Conservation (phyloP, 495 filamentous ascomycete genomes). For the Annulohypoxylon stygium region DNA sequence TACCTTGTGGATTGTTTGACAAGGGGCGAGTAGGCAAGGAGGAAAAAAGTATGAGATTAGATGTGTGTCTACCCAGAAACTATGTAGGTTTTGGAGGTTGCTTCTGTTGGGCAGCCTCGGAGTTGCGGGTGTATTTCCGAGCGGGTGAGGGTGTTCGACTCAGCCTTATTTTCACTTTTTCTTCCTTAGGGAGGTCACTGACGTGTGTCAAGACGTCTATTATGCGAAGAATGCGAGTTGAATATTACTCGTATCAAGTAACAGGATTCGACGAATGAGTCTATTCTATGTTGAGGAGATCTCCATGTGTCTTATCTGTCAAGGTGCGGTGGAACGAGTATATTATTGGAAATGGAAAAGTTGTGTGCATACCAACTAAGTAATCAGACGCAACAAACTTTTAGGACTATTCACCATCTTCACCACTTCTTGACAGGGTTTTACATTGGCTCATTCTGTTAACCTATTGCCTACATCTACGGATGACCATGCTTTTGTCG, state of each 20-base stretch:
- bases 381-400: neutral
- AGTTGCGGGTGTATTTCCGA: constrained; percentile 32
- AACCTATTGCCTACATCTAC: neutral
- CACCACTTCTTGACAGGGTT: neutral
- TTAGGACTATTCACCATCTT: neutral
- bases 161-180: constrained; percentile 24
- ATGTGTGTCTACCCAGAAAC: constrained; percentile 4
- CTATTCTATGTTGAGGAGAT: neutral
- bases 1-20: constrained; percentile 1
- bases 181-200: constrained; percentile 5
- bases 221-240: neutral
- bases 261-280: constrained; percentile 2
- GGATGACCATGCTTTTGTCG: neutral
- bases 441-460: neutral
- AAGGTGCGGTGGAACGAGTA: neutral
- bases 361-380: neutral
- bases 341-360: constrained; percentile 10
- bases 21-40: constrained; percentile 18
- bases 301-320: neutral
- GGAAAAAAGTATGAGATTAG: constrained; percentile 14
- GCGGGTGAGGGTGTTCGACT: constrained; percentile 21
- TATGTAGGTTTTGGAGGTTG: constrained; percentile 19
- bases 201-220: constrained; percentile 15
- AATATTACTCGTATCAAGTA: constrained; percentile 3
- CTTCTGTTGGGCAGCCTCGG: constrained; percentile 25